phyloP scores from a whole-genome alignment of 106 monocot species.

The Agapanthus africanus region DNA sequence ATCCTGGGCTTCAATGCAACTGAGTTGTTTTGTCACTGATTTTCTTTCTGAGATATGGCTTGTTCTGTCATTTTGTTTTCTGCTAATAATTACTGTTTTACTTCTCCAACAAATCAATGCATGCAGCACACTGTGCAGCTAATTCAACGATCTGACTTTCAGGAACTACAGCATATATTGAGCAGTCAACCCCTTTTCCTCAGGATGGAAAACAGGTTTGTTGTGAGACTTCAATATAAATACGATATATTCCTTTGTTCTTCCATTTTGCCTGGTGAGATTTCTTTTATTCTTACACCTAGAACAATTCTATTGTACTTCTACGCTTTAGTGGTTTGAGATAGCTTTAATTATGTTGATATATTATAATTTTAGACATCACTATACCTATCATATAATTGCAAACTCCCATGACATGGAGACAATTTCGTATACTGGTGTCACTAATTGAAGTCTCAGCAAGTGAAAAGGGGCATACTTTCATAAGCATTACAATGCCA shows the following conservation, averaged over 20 bases:
- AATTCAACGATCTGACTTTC: slow-evolving; percentile 8
- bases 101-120: neutral
- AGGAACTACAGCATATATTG: slow-evolving; percentile 90
- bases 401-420: too few relatives aligned
- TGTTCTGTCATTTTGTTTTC: neutral
- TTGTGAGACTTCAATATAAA: neutral
- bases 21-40: neutral
- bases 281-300: neutral
- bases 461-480: neutral
- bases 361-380: too few relatives aligned
- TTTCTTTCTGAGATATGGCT: neutral
- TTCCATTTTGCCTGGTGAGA: neutral
- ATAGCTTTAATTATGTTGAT: too few relatives aligned
- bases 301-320: neutral
- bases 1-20: neutral
- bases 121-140: neutral
- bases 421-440: neutral
- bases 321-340: neutral
- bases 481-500: neutral
- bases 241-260: neutral
- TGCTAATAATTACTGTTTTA: neutral
- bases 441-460: neutral
- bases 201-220: slow-evolving; percentile 88
- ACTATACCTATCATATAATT: too few relatives aligned
- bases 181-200: slow-evolving; percentile 84